Conservation (phyloP, 139 green algal species). For the Eudorina sp. region DNA sequence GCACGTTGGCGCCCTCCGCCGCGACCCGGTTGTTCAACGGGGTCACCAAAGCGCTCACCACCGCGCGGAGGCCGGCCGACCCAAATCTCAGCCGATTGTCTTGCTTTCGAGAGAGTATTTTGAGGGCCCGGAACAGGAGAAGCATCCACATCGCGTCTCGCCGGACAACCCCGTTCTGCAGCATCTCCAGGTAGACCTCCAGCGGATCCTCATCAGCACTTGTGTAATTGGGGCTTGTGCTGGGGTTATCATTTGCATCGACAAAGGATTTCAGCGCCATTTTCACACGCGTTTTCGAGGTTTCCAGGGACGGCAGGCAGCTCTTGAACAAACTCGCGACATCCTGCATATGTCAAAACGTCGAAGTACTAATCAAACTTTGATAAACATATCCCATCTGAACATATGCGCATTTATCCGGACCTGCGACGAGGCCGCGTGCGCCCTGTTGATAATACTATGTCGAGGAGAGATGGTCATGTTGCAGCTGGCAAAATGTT, state of each 20-base stretch:
- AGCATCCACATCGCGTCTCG: conserved; percentile 36
- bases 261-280: conserved; percentile 60
- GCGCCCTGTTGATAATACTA: background rate
- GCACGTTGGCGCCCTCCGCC: conserved; percentile 78
- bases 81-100: conserved; percentile 66
- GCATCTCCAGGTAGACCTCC: conserved; percentile 39
- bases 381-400: too few species aligned
- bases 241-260: conserved; percentile 60
- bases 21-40: conserved; percentile 54
- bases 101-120: conserved; percentile 78
- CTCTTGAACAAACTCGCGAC: background rate
- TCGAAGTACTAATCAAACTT: background rate
- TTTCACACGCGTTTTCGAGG: conserved; percentile 29
- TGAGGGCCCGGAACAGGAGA: conserved; percentile 58
- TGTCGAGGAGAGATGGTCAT: background rate
- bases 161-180: conserved; percentile 9
- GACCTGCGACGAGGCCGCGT: conserved; percentile 12
- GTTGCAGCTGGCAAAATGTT: too few species aligned
- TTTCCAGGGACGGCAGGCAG: conserved; percentile 6
- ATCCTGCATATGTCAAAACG: conserved; percentile 1
- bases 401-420: too few species aligned
- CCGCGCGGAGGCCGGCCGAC: conserved; percentile 34
- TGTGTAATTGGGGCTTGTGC: conserved; percentile 58
- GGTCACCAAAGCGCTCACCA: conserved; percentile 46
- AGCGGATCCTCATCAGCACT: conserved; percentile 48